Evolutionary conservation across 164 flowering plant species (phyloP), one percentile per base, ranked within the genome.

Genomic region (Umbellularia californica): DNA sequence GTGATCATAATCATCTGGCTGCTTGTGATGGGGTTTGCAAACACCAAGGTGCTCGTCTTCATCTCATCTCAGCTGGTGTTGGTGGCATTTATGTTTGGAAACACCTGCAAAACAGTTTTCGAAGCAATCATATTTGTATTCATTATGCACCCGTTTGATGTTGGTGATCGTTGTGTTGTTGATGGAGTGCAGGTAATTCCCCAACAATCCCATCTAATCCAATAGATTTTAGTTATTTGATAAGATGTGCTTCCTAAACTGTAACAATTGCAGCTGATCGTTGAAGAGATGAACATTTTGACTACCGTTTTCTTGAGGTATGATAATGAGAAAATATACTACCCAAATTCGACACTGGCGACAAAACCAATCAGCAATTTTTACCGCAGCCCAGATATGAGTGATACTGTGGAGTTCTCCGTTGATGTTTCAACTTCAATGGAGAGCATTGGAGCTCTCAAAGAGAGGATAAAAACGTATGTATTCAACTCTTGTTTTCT

Each of bases 231-330:
- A 41, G 11, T 65, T 33, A 20, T 55, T 41, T 52, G 15, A 25
- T 33, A 30, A 24, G 23, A 73, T 68, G 13, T 74, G 24, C 27
- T 67, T 78, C 27, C 74, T 79, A 14, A 52, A 50, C 65, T 51
- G 9, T 67, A 68, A 23, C 23, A 55, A 50, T 79, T 74, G 72
- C 90, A 94, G 98, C 84, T 94, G 92, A 65, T 84, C 9, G 98
- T 94, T n/a, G 98, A 94, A 77, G 97, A 94, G 86, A 87, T 94
- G 95, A 92, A 92, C 81, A 88, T 94, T 47, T 79, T 92, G 81
- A 88, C 90, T 0, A 94, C 95, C 24, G 72, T 92, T 65, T 94
- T 94, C 80, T 69, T 94, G 85, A 88, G 87, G 80, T 85, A 79
- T 73, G 97, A 94, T 84, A 92, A 91, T 70, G 96, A 94, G 79